Conservation (phyloP, 2,329 filamentous ascomycete genomes). For the Ceratocystis cubensis region DNA sequence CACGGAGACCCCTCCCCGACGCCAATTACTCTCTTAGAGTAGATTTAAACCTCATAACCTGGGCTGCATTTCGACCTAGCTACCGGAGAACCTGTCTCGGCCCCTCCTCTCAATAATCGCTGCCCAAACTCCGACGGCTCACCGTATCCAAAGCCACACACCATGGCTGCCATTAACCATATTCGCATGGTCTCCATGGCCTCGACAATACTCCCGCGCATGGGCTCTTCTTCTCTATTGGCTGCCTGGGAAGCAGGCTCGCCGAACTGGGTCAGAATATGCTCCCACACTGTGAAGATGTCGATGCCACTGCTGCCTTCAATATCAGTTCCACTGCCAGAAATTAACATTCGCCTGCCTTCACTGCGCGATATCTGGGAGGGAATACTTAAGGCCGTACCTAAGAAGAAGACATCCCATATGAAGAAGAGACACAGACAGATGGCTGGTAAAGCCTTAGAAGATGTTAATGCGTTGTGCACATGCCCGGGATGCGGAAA, state of each 20-base stretch:
- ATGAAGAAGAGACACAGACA: constrained; percentile 88
- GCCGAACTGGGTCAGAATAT: constrained; percentile 13
- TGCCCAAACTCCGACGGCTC: not conserved
- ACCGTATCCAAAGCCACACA: not conserved
- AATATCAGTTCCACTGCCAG: constrained; percentile 46
- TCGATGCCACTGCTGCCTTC: constrained; percentile 38
- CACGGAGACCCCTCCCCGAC: not conserved
- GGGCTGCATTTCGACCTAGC: not conserved
- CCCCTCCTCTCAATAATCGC: not conserved
- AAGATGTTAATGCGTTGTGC: constrained; percentile 79
- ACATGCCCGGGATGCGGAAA: constrained; percentile 82
- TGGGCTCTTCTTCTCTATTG: constrained; percentile 11
- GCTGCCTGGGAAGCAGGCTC: not conserved
- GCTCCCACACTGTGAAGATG: constrained; percentile 16
- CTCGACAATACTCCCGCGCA: constrained; percentile 13
- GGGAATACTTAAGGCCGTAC: constrained; percentile 77
- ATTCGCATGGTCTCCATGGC: constrained; percentile 15
- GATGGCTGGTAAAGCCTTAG: constrained; percentile 87
- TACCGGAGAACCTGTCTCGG: not conserved
- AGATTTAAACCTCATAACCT: not conserved
- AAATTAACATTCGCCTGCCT: constrained; percentile 43
- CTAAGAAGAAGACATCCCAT: constrained; percentile 98
- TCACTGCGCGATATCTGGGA: constrained; percentile 78
- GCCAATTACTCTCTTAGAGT: not conserved
- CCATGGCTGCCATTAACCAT: constrained; percentile 12